Evolutionary conservation across 306 rosid genomes (phyloP), one percentile per base, ranked within the genome.

Genomic region (Vigna trinervia): DNA sequence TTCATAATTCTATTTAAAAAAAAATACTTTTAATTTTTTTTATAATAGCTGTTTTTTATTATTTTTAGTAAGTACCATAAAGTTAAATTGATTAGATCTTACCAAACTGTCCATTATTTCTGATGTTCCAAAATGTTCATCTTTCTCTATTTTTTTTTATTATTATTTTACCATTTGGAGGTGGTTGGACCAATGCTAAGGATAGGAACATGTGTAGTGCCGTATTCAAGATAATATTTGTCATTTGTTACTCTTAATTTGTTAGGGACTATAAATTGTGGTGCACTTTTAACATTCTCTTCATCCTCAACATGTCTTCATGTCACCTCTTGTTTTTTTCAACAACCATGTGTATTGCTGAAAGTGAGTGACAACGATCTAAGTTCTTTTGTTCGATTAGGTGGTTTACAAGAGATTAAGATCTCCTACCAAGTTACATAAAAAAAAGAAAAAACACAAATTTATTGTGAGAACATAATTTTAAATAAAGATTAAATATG

Each of bases 341-440:
- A 51, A 32, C 79, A 65, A 70, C 86, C 48, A 73, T 75, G 82
- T 73, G 86, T 76, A 48, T 69, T 73, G 78, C 64, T 66, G 83
- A 86, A 51, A 83, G 86, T 56, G 80, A 85, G 76, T 73, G 81
- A 77, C 45, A 79, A 62, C 38, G 66, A 83, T 85, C 77, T 67
- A 69, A 79, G 51, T 74, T 79, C 83, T 79, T 71, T 50, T 48
- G 19, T 73, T 19, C 41, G n/a, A 43, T 10, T 47, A 54, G 67
- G 46, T 62, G 57, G 17, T 73, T 67, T 23, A 57, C 46, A 13
- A 52, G 39, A 79, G 83, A 84, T 65, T 38, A 84, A 60, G 46
- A 66, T 7, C 34, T 30, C 5, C 5, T 30, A 30, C 28, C 28
- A 1, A 26, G 28, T 26, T 30, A 30, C 4, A 30, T 30, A 0